Conservation (phyloP, 257 asterid genomes). For the Solanum infundibuliforme region DNA sequence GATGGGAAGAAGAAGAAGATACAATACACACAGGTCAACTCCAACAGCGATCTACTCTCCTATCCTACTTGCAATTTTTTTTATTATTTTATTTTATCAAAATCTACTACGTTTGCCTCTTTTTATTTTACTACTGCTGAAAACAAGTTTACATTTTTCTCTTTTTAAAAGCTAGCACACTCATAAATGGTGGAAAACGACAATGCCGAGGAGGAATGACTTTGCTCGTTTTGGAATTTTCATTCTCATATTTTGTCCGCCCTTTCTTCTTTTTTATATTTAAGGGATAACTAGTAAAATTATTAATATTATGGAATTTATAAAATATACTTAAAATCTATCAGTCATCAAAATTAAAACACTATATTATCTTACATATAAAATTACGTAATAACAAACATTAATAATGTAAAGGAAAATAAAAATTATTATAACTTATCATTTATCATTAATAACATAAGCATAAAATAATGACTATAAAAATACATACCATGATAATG, state of each 20-base stretch:
- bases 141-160: neutral
- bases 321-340: too few relatives aligned
- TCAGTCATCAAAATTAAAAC: too few relatives aligned
- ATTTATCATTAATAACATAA: too few relatives aligned
- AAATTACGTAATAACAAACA: too few relatives aligned
- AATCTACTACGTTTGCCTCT: neutral
- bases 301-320: too few relatives aligned
- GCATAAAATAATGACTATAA: too few relatives aligned
- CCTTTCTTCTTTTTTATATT: neutral
- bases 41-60: neutral
- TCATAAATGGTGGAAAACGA: neutral
- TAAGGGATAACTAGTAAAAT: too few relatives aligned
- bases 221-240: neutral
- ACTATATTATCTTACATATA: too few relatives aligned
- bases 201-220: neutral
- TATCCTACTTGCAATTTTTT: neutral
- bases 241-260: neutral
- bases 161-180: neutral
- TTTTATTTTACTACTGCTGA: neutral
- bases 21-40: neutral
- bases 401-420: too few relatives aligned
- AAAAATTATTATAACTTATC: too few relatives aligned
- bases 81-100: neutral
- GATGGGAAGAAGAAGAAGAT: neutral
- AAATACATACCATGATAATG: too few relatives aligned